These are phyloP conservation scores for Nitzschia sp. DNA, from an alignment of 108 stramenopile genomes.

Conservation along the genomic window DNA sequence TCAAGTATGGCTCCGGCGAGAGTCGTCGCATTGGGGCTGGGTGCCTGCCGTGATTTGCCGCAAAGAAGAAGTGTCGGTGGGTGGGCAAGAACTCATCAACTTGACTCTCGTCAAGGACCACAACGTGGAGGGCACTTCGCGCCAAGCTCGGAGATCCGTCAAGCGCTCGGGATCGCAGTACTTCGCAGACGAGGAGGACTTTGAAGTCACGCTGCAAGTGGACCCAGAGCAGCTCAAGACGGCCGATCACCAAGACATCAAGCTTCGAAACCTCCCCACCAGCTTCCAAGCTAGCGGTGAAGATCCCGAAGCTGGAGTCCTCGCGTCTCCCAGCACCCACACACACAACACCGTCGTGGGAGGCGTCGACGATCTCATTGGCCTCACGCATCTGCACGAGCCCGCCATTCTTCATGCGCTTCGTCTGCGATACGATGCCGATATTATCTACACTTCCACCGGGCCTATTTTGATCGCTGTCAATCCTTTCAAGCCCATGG, in stretches of 20 bases:
- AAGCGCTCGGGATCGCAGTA: conserved; percentile 35
- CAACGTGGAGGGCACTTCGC: conserved; percentile 28
- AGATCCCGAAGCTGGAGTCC: conserved; percentile 58
- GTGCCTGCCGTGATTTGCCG: conserved; percentile 76
- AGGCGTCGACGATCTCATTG: conserved; percentile 81
- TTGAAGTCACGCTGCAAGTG: conserved; percentile 53
- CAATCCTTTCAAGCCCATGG: conserved; percentile 93
- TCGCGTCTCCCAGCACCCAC: conserved; percentile 41
- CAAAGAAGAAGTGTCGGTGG: conserved; percentile 55
- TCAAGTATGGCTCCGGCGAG: conserved; percentile 80
- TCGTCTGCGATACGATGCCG: conserved; percentile 67
- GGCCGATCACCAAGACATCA: conserved; percentile 76
- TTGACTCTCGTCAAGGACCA: conserved; percentile 58
- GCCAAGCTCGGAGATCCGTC: conserved; percentile 15
- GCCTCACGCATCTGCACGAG: conserved; percentile 79
- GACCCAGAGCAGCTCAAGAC: conserved; percentile 71
- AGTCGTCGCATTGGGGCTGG: conserved; percentile 86
- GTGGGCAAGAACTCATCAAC: conserved; percentile 61
- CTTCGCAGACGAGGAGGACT: conserved; percentile 52
- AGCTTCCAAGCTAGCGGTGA: conserved; percentile 49
- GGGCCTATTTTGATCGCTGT: conserved; percentile 92
- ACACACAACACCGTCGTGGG: conserved; percentile 41
- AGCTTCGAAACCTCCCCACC: conserved; percentile 69
- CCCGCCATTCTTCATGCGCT: conserved; percentile 84
- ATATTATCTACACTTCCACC: conserved; percentile 89